These are phyloP conservation scores for Fusarium proliferatum DNA, from an alignment of 2,329 filamentous ascomycete genomes.

Conservation along the genomic window DNA sequence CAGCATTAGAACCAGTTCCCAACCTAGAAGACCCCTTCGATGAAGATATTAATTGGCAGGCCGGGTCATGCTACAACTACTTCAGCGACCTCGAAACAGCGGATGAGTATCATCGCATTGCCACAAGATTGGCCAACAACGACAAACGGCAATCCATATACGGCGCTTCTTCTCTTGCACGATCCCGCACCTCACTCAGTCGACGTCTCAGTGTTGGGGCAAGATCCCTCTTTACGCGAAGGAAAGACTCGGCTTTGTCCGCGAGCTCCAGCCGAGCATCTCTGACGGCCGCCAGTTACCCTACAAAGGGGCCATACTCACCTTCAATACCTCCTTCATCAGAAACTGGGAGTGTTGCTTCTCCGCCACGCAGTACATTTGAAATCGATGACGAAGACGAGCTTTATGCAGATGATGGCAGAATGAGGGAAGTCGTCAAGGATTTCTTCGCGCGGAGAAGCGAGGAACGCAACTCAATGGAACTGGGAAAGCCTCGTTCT, in stretches of 20 bases:
- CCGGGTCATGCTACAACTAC: constrained; percentile 38
- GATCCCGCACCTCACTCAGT: constrained; percentile 35
- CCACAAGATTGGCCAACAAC: constrained; percentile 47
- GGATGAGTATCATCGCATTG: constrained; percentile 52
- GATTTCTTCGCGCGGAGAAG: constrained; percentile 41
- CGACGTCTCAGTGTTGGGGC: constrained; percentile 44
- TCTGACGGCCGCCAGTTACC: constrained; percentile 22
- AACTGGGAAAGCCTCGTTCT: constrained; percentile 19
- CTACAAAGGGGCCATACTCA: constrained; percentile 33
- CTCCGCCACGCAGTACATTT: constrained; percentile 47
- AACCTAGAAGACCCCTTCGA: constrained; percentile 24
- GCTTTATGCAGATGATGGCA: constrained; percentile 30
- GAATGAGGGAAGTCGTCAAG: constrained; percentile 32
- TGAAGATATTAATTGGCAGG: constrained; percentile 27
- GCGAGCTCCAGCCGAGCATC: constrained; percentile 25
- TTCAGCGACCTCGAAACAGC: constrained; percentile 48
- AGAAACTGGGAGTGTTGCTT: constrained; percentile 21
- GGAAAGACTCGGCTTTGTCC: constrained; percentile 37
- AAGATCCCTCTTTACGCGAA: constrained; percentile 44
- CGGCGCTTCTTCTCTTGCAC: constrained; percentile 12
- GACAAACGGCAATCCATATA: constrained; percentile 39
- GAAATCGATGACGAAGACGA: constrained; percentile 49
- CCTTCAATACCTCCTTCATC: constrained; percentile 15
- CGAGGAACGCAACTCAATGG: constrained; percentile 35
- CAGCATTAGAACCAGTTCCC: constrained; percentile 12